Conservation (phyloP, 352 stramenopile genomes). For the Pythium myriotylum region DNA sequence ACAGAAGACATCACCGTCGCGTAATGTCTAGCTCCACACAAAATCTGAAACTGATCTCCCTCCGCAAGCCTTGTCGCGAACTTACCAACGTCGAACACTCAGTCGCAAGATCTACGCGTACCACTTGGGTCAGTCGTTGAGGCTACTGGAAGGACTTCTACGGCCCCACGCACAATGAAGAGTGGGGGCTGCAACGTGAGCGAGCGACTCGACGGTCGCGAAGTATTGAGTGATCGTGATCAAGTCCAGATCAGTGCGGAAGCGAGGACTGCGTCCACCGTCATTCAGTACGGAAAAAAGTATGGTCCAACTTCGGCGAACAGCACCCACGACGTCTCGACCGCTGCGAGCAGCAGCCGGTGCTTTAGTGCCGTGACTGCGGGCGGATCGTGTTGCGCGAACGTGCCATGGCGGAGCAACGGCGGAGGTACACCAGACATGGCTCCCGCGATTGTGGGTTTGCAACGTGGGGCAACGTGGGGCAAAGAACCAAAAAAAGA, state of each 20-base stretch:
- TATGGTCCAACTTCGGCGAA: too few species aligned
- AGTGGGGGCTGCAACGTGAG: slow-evolving; percentile 36
- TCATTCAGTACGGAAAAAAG: too few species aligned
- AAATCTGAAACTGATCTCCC: too few species aligned
- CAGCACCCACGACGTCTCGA: slow-evolving; percentile 55
- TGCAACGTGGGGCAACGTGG: too few species aligned
- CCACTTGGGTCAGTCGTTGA: too few species aligned
- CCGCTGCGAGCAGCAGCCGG: slow-evolving; percentile 44
- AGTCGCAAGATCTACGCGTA: slow-evolving; percentile 49
- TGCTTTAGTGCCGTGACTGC: slow-evolving; percentile 31
- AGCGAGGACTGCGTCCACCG: slow-evolving; percentile 33
- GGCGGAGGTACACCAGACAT: background rate
- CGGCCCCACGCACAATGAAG: slow-evolving; percentile 50
- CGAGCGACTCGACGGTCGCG: slow-evolving; percentile 41
- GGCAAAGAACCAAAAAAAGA: too few species aligned
- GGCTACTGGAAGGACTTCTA: background rate
- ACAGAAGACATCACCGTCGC: slow-evolving; percentile 69
- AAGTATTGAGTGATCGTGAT: slow-evolving; percentile 58
- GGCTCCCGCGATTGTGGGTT: too few species aligned
- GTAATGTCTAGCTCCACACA: slow-evolving; percentile 35
- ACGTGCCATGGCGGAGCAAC: slow-evolving; percentile 3
- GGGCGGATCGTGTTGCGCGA: slow-evolving; percentile 16
- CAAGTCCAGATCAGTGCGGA: slow-evolving; percentile 64
- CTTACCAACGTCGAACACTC: slow-evolving; percentile 30
- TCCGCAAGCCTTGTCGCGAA: too few species aligned